A percentile compares a stretch with the other conserved stretches of the same genome.
phyloP scores from a whole-genome alignment of 2,329 filamentous ascomycete genomes.

The Phaeosphaeriaceae sp. region DNA sequence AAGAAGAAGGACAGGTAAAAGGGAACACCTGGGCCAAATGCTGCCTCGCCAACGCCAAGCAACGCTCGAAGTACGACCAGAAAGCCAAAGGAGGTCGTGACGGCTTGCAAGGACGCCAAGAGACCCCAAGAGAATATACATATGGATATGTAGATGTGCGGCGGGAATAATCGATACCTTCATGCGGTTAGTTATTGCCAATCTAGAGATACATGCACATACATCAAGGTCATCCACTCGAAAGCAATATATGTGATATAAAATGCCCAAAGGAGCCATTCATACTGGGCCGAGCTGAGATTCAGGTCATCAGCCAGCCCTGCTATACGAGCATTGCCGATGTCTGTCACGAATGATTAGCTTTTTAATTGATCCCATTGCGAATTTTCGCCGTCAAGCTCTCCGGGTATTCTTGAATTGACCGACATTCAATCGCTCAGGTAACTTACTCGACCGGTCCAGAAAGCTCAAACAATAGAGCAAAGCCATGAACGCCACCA shows the following conservation, averaged over 20 bases:
- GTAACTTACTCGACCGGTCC: constrained; percentile 76
- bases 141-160: constrained; percentile 67
- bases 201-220: background rate
- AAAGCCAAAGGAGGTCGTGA: constrained; percentile 58
- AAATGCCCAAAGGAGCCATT: constrained; percentile 69
- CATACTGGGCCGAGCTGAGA: constrained; percentile 64
- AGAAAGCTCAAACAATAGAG: constrained; percentile 87
- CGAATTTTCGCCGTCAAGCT: background rate
- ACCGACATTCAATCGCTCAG: constrained; percentile 8
- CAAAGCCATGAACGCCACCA: constrained; percentile 82
- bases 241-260: constrained; percentile 71
- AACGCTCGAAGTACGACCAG: constrained; percentile 68
- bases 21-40: constrained; percentile 69
- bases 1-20: constrained; percentile 73
- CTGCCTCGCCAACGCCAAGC: constrained; percentile 67
- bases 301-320: constrained; percentile 63
- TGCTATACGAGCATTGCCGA: constrained; percentile 70
- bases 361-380: background rate
- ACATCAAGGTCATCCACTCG: constrained; percentile 72
- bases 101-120: constrained; percentile 74
- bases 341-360: constrained; percentile 51
- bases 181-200: constrained; percentile 1
- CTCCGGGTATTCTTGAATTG: background rate
- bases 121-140: constrained; percentile 83
- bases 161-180: constrained; percentile 64